These are phyloP conservation scores for Chondrus crispus DNA, from an alignment of 23 red algal genomes.

Conservation along the genomic window DNA sequence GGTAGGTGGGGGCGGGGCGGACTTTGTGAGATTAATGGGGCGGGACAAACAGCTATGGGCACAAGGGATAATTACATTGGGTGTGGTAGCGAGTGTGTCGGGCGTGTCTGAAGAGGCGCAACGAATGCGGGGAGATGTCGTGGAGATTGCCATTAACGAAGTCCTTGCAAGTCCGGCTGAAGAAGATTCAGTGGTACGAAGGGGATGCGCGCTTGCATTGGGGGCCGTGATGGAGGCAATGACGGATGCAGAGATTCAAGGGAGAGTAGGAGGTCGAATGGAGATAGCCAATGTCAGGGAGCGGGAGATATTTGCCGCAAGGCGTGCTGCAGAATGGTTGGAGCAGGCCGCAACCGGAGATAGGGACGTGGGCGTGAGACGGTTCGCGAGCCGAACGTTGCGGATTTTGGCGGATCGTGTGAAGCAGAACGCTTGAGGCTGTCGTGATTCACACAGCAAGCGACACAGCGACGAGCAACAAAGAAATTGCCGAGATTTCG, in stretches of 20 bases:
- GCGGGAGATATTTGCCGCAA: conserved; percentile 19
- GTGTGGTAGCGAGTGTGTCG: neutral
- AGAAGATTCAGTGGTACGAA: conserved; percentile 20
- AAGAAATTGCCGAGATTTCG: too few relatives aligned
- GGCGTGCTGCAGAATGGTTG: conserved; percentile 29
- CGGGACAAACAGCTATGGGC: conserved; percentile 43
- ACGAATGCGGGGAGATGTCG: conserved; percentile 20
- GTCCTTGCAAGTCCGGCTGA: neutral
- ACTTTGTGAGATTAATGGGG: conserved; percentile 33
- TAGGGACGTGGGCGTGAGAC: conserved; percentile 36
- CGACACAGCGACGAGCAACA: too few relatives aligned
- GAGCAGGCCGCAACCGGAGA: conserved; percentile 8
- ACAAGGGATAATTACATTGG: conserved; percentile 36
- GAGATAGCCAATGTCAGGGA: conserved; percentile 2
- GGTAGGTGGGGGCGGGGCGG: conserved; percentile 41
- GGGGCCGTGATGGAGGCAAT: conserved; percentile 20
- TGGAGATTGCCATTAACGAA: conserved; percentile 30
- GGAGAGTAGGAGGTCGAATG: conserved; percentile 7
- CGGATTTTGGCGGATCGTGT: conserved; percentile 24
- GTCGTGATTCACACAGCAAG: too few relatives aligned
- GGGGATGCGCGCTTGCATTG: conserved; percentile 38
- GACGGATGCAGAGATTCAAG: conserved; percentile 33
- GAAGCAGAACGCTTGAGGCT: neutral
- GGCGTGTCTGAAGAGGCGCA: conserved; percentile 11
- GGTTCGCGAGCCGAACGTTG: conserved; percentile 19